Evolutionary conservation across 768 basidiomycete genomes (phyloP).

Genomic region (Nevesoporus exiguus): DNA sequence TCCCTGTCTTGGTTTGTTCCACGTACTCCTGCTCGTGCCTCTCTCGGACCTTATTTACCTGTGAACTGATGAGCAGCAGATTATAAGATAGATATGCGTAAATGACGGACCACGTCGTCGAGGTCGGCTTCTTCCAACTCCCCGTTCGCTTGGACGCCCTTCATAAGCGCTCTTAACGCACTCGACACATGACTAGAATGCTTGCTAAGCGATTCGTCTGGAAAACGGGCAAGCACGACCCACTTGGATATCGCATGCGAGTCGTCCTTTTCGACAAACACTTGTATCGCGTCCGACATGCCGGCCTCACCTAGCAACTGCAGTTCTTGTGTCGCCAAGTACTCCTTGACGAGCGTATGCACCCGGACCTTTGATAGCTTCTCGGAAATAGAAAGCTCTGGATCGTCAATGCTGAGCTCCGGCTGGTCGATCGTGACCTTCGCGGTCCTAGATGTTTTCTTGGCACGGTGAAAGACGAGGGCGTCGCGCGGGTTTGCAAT

Average conservation of each 20-base stretch:
- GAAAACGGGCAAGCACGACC: slow-evolving; percentile 28
- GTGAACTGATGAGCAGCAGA: background rate
- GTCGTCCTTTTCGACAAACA: slow-evolving; percentile 98
- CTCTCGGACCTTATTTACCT: slow-evolving; percentile 72
- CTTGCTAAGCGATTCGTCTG: background rate
- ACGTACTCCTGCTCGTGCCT: slow-evolving; percentile 61
- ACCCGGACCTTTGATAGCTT: slow-evolving; percentile 82
- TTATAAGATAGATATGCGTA: background rate
- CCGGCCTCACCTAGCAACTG: slow-evolving; percentile 87
- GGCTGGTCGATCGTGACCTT: slow-evolving; percentile 76
- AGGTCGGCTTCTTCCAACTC: slow-evolving; percentile 71
- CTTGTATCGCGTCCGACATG: slow-evolving; percentile 91
- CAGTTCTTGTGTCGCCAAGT: slow-evolving; percentile 87
- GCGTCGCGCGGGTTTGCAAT: slow-evolving; percentile 95
- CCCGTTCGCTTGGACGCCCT: slow-evolving; percentile 60
- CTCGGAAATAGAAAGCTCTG: slow-evolving; percentile 59
- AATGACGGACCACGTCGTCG: slow-evolving; percentile 60
- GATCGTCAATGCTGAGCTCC: slow-evolving; percentile 78
- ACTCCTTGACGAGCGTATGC: slow-evolving; percentile 86
- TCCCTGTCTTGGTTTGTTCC: slow-evolving; percentile 41
- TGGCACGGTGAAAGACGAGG: slow-evolving; percentile 84
- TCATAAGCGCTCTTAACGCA: slow-evolving; percentile 60
- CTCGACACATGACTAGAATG: slow-evolving; percentile 58
- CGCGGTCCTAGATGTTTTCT: slow-evolving; percentile 42
- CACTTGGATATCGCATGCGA: slow-evolving; percentile 86